A percentile compares a stretch with the other conserved stretches of the same genome.
phyloP scores from a whole-genome alignment of 129 eudicot genomes.

The Logfia minima region DNA sequence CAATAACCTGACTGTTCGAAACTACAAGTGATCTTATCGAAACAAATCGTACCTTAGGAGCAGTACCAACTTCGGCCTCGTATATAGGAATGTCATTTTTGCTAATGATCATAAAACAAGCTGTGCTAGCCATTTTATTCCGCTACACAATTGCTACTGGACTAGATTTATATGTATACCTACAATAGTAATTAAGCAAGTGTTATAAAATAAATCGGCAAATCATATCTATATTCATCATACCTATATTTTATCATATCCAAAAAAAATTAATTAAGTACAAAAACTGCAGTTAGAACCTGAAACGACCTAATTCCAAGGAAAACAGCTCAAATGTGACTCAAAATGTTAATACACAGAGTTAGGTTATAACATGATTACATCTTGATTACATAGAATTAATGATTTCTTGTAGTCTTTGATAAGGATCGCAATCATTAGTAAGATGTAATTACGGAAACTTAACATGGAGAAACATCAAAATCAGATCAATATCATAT shows the following conservation, averaged over 20 bases:
- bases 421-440: background rate
- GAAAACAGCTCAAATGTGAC: conserved; percentile 4
- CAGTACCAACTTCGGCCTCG: conserved; percentile 97
- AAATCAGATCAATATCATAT: background rate
- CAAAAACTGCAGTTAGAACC: background rate
- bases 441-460: background rate
- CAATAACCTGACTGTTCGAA: background rate
- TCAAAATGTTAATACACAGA: background rate
- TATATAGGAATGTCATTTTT: conserved; percentile 91
- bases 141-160: background rate
- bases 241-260: background rate
- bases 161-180: background rate
- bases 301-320: background rate
- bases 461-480: background rate
- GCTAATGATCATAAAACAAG: conserved; percentile 98
- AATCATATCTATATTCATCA: background rate
- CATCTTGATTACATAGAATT: background rate
- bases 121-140: conserved; percentile 75
- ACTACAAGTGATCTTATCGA: background rate
- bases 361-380: too few species aligned
- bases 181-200: conserved; percentile 22
- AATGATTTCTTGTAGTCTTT: background rate
- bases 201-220: background rate
- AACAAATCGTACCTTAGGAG: conserved; percentile 66
- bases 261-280: background rate